Conservation (phyloP, 1,139 yeast species). For the Kurtzmaniella quercitrusa region DNA sequence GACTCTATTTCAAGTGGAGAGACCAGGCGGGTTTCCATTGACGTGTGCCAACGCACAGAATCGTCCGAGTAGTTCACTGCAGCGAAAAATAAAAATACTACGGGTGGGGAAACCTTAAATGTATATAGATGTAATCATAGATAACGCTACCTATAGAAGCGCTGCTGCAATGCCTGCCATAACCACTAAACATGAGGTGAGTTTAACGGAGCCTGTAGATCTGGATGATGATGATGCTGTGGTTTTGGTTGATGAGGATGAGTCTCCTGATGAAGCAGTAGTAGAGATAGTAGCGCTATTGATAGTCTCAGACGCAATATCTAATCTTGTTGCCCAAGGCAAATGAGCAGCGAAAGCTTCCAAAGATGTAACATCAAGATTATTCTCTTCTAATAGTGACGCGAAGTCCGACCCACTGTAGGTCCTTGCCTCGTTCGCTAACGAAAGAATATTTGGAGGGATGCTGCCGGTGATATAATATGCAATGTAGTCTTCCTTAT, state of each 20-base stretch:
- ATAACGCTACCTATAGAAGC: neutral
- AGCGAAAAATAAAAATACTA: neutral
- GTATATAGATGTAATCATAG: neutral
- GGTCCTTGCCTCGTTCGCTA: constrained; percentile 20
- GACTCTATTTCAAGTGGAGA: neutral
- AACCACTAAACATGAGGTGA: neutral
- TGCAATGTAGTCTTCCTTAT: constrained; percentile 19
- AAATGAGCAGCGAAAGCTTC: constrained; percentile 28
- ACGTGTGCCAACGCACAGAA: neutral
- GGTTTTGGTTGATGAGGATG: too few species aligned
- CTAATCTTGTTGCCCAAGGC: constrained; percentile 25
- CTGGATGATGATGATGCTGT: neutral
- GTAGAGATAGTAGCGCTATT: neutral
- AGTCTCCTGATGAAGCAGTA: neutral
- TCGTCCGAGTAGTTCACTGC: neutral
- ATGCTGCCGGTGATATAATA: constrained; percentile 21
- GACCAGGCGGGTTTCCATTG: neutral
- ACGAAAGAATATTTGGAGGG: constrained; percentile 21
- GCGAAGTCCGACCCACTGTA: constrained; percentile 38
- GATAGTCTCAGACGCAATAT: neutral
- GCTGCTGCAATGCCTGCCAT: neutral
- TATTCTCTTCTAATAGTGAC: constrained; percentile 23
- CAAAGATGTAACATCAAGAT: constrained; percentile 17
- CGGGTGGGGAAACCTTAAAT: neutral
- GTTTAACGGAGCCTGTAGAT: neutral